Evolutionary conservation across 805 yeast species (phyloP).

Genomic region (Millerago galiae): DNA sequence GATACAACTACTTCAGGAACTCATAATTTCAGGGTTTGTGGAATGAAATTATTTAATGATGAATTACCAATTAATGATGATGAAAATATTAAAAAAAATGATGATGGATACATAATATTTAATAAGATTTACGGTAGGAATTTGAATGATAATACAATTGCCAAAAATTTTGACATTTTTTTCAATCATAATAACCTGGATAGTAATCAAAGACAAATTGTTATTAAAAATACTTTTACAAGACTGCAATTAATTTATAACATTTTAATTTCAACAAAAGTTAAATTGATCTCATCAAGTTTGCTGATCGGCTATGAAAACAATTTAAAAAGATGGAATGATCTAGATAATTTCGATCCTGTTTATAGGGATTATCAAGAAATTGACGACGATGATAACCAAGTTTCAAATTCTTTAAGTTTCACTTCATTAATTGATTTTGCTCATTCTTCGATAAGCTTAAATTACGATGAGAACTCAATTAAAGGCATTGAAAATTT

Average conservation of each 20-base stretch:
- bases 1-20: slow-evolving; percentile 74
- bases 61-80: slow-evolving; percentile 7
- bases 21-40: slow-evolving; percentile 74
- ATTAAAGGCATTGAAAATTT: slow-evolving; percentile 65
- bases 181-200: slow-evolving; percentile 35
- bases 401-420: slow-evolving; percentile 40
- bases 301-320: slow-evolving; percentile 70
- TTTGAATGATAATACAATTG: slow-evolving; percentile 37
- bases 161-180: slow-evolving; percentile 38
- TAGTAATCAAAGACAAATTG: slow-evolving; percentile 26
- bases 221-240: slow-evolving; percentile 42
- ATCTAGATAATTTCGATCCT: slow-evolving; percentile 34
- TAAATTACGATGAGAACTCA: slow-evolving; percentile 64
- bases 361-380: slow-evolving; percentile 26
- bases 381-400: slow-evolving; percentile 29
- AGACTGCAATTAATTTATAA: slow-evolving; percentile 63
- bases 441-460: slow-evolving; percentile 70
- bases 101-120: slow-evolving; percentile 41
- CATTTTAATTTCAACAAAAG: slow-evolving; percentile 54
- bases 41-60: slow-evolving; percentile 56
- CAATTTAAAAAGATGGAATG: slow-evolving; percentile 49
- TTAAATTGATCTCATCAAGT: slow-evolving; percentile 66
- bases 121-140: slow-evolving; percentile 70
- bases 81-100: slow-evolving; percentile 16
- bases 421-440: slow-evolving; percentile 73